Evolutionary conservation across 2,329 filamentous ascomycete genomes (phyloP).

Genomic region (Albophoma yamanashiensis): DNA sequence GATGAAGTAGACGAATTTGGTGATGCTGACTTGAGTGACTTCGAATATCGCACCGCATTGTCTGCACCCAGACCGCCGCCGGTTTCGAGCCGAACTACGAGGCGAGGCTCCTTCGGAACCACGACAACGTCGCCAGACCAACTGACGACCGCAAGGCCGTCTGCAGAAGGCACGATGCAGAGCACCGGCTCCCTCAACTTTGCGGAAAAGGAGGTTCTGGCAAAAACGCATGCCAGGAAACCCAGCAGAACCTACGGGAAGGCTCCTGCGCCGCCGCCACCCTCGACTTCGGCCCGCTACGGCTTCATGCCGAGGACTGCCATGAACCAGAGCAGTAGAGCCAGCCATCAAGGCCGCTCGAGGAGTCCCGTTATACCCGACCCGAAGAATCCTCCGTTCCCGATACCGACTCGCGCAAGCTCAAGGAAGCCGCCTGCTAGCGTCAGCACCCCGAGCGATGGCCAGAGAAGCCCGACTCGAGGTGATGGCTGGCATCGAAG

Average conservation of each 20-base stretch:
- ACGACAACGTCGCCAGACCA: slow-evolving; percentile 33
- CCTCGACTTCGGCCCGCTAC: slow-evolving; percentile 29
- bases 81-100: slow-evolving; percentile 24
- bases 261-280: slow-evolving; percentile 17
- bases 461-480: slow-evolving; percentile 65
- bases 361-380: slow-evolving; percentile 57
- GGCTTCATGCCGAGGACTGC: slow-evolving; percentile 66
- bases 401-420: slow-evolving; percentile 81
- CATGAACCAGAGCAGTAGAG: slow-evolving; percentile 70
- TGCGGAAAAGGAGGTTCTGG: slow-evolving; percentile 17
- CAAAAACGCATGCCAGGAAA: slow-evolving; percentile 14
- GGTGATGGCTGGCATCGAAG: slow-evolving; percentile 45
- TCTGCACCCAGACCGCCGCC: slow-evolving; percentile 48
- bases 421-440: slow-evolving; percentile 63
- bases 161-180: slow-evolving; percentile 18
- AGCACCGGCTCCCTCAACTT: slow-evolving; percentile 28
- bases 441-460: slow-evolving; percentile 57
- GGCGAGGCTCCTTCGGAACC: slow-evolving; percentile 29
- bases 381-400: slow-evolving; percentile 65
- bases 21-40: slow-evolving; percentile 52
- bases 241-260: slow-evolving; percentile 26
- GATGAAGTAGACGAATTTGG: slow-evolving; percentile 54
- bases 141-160: slow-evolving; percentile 13
- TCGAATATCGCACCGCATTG: slow-evolving; percentile 55
- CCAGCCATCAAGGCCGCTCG: slow-evolving; percentile 53